Evolutionary conservation across 257 asterid species (phyloP).

Genomic region (Plantago ovata): DNA sequence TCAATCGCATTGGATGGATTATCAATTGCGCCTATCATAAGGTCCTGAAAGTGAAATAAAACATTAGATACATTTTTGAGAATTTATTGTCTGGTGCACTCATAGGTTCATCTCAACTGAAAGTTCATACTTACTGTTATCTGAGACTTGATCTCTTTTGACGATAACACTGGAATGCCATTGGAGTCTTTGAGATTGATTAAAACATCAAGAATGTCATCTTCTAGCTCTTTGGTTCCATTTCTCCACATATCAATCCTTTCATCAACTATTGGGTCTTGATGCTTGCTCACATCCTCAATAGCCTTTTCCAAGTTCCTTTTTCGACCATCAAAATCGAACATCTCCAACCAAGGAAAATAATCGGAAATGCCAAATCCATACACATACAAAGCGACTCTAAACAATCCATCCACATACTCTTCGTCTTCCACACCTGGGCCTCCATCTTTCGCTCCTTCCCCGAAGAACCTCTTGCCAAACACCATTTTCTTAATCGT

Average conservation of each 20-base stretch:
- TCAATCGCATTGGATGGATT: constrained; percentile 20
- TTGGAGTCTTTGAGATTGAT: constrained; percentile 8
- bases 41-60: no score
- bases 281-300: background rate
- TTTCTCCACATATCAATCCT: constrained; percentile 16
- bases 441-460: constrained; percentile 22
- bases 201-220: constrained; percentile 19
- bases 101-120: no score
- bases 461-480: constrained; percentile 12
- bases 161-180: background rate
- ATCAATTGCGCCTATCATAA: constrained; percentile 14
- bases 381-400: background rate
- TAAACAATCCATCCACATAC: constrained; percentile 15
- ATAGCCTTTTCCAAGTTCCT: background rate
- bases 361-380: constrained; percentile 15
- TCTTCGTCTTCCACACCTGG: constrained; percentile 19
- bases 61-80: no score
- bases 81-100: no score
- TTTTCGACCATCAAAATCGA: constrained; percentile 10
- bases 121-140: constrained; percentile 12
- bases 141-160: constrained; percentile 18
- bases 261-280: constrained; percentile 13
- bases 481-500: constrained; percentile 12
- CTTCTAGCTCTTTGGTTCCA: constrained; percentile 5
- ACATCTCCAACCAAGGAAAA: background rate